A percentile compares a stretch with the other conserved stretches of the same genome.
Conservation (phyloP, 2,329 filamentous ascomycete genomes). For the Neonectria coccinea region DNA sequence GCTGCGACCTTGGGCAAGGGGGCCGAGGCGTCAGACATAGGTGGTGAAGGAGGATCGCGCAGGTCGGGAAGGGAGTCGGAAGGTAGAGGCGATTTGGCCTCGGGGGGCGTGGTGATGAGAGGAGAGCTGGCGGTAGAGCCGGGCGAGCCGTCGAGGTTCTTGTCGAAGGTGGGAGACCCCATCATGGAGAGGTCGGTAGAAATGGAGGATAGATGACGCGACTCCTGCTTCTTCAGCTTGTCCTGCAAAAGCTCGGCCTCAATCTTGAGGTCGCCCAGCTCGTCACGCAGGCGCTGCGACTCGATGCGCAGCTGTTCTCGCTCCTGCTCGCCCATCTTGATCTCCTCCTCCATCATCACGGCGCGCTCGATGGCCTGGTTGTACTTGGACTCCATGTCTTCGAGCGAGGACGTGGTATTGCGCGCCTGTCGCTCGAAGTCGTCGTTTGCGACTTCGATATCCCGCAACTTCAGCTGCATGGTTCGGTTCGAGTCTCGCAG, state of each 20-base stretch:
- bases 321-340: constrained; percentile 91
- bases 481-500: constrained; percentile 87
- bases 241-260: constrained; percentile 95
- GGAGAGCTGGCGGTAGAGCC: constrained; percentile 90
- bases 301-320: constrained; percentile 91
- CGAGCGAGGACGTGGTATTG: constrained; percentile 93
- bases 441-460: constrained; percentile 98
- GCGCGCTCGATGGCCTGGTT: constrained; percentile 92
- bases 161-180: constrained; percentile 79
- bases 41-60: constrained; percentile 90
- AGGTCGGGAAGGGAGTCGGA: constrained; percentile 71
- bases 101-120: constrained; percentile 88
- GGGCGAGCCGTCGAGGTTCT: constrained; percentile 78
- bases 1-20: constrained; percentile 64
- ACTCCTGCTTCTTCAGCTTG: constrained; percentile 82
- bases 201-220: constrained; percentile 68
- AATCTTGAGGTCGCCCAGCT: constrained; percentile 92
- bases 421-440: constrained; percentile 97
- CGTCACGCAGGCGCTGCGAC: constrained; percentile 87
- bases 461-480: constrained; percentile 84
- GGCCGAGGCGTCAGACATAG: constrained; percentile 86
- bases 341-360: constrained; percentile 95
- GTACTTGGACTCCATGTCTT: constrained; percentile 97
- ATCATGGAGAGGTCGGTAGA: constrained; percentile 72
- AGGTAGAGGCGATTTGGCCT: constrained; percentile 71